Conservation (phyloP, 225 moss, liverwort and hornwort genomes). For the Physcomitrellopsis africana region DNA sequence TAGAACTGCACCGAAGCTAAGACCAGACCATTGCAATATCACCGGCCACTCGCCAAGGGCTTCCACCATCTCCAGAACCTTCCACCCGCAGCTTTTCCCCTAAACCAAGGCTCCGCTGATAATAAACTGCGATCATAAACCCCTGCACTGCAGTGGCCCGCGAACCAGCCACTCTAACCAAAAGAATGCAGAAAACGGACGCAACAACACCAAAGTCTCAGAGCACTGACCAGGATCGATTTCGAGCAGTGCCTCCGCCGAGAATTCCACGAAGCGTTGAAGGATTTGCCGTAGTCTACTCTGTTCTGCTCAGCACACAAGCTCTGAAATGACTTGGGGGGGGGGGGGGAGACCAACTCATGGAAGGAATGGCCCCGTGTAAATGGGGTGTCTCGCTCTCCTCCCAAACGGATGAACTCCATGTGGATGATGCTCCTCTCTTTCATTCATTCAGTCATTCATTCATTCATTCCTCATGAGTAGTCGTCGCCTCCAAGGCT, state of each 20-base stretch:
- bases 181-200: background rate
- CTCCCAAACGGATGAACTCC: background rate
- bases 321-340: background rate
- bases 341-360: background rate
- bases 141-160: background rate
- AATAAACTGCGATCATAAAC: background rate
- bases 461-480: background rate
- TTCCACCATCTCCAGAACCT: background rate
- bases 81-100: background rate
- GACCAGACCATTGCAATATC: background rate
- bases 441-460: no score
- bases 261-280: background rate
- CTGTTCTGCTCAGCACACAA: no score
- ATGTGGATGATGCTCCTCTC: no score
- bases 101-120: background rate
- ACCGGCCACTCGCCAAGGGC: background rate
- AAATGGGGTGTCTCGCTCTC: background rate
- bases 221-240: background rate
- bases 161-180: background rate
- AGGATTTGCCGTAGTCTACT: background rate
- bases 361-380: background rate
- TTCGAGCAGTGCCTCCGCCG: background rate
- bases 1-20: background rate
- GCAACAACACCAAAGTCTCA: background rate
- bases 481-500: conserved; percentile 38